A percentile compares a stretch with the other conserved stretches of the same genome.
phyloP scores from a whole-genome alignment of 2,329 filamentous ascomycete genomes.

The Colletotrichum sp. region DNA sequence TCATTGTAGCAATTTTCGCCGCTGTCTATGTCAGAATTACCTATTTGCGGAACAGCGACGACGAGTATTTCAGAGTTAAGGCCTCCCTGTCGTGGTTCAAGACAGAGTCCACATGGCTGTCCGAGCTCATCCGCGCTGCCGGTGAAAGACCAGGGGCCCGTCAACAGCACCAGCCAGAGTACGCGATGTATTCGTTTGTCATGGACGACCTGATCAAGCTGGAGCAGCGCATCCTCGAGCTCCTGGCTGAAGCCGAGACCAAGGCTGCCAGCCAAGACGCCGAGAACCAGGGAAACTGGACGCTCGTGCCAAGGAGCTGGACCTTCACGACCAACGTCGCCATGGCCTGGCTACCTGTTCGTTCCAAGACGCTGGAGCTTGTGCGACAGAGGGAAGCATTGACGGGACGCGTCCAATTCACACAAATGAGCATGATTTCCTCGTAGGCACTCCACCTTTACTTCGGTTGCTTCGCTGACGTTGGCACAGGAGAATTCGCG shows the following conservation, averaged over 20 bases:
- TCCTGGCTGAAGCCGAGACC: constrained; percentile 47
- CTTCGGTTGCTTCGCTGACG: background rate
- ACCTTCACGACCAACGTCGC: constrained; percentile 43
- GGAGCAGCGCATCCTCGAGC: constrained; percentile 47
- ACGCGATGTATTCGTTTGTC: constrained; percentile 52
- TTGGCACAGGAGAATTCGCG: constrained; percentile 31
- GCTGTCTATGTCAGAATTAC: constrained; percentile 47
- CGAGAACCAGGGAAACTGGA: constrained; percentile 35
- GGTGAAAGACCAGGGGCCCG: constrained; percentile 8
- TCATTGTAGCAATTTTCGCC: constrained; percentile 49
- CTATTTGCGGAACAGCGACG: constrained; percentile 49
- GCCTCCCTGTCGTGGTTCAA: constrained; percentile 53
- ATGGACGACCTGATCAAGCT: constrained; percentile 50
- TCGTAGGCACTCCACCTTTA: constrained; percentile 32
- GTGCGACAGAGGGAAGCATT: constrained; percentile 50
- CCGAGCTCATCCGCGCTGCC: constrained; percentile 40
- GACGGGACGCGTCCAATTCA: constrained; percentile 49
- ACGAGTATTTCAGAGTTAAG: constrained; percentile 53
- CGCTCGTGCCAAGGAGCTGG: constrained; percentile 41
- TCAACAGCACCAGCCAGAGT: constrained; percentile 35
- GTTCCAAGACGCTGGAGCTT: constrained; percentile 48
- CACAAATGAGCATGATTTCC: constrained; percentile 53
- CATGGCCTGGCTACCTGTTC: constrained; percentile 48
- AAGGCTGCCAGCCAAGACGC: constrained; percentile 27
- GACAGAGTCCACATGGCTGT: constrained; percentile 50